A percentile compares a stretch with the other conserved stretches of the same genome.
phyloP scores from a whole-genome alignment of 2,329 filamentous ascomycete genomes.

The Cladophialophora psammophila region DNA sequence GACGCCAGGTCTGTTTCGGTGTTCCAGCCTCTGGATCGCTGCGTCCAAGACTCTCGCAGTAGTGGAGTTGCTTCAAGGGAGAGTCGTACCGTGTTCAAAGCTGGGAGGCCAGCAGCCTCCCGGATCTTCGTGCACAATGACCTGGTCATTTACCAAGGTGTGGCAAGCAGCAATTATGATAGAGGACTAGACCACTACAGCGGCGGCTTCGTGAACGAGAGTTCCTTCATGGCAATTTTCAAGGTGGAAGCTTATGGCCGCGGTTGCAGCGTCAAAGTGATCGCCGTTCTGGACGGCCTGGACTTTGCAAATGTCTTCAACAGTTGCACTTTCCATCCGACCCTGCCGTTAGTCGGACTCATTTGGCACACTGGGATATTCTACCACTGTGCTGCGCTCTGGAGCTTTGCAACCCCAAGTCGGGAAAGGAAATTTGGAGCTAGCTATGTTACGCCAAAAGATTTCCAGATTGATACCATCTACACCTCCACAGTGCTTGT shows the following conservation, averaged over 20 bases:
- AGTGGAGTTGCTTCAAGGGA: neutral
- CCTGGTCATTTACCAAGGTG: neutral
- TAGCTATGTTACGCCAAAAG: neutral
- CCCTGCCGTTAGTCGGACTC: neutral
- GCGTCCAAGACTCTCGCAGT: neutral
- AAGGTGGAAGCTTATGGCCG: neutral
- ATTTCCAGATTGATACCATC: neutral
- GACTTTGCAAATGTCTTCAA: slow-evolving; percentile 1
- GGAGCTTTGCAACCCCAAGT: neutral
- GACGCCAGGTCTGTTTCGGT: neutral
- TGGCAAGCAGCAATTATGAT: neutral
- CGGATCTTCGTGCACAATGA: neutral
- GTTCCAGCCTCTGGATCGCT: neutral
- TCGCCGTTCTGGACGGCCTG: neutral
- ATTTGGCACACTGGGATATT: neutral
- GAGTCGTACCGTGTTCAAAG: neutral
- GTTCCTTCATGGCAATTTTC: neutral
- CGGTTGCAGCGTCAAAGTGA: neutral
- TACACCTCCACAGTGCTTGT: neutral
- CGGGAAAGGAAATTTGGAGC: neutral
- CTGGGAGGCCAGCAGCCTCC: neutral
- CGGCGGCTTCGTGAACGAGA: neutral
- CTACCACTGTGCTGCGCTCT: neutral
- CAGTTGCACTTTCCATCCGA: neutral
- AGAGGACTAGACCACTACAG: neutral